phyloP scores from a whole-genome alignment of 257 asterid genomes.

The Solanum habrochaites region DNA sequence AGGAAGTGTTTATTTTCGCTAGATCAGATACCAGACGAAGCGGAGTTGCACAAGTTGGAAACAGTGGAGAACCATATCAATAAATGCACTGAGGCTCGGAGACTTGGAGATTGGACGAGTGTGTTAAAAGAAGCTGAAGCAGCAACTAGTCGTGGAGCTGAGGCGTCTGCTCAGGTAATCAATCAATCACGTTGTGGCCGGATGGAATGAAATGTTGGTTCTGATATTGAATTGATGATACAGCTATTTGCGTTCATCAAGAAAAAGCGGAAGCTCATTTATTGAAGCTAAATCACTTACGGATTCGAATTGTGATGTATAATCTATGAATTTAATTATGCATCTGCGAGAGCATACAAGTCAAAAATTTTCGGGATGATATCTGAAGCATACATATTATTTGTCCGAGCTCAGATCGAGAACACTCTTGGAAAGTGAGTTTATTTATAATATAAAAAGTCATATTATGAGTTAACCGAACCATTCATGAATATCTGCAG shows the following conservation, averaged over 20 bases:
- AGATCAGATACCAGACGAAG: no score
- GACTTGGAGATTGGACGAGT: slow-evolving; percentile 42
- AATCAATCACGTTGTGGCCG: not conserved
- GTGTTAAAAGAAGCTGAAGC: slow-evolving; percentile 53
- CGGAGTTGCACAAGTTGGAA: no score
- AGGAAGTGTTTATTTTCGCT: no score
- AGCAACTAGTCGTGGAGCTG: slow-evolving; percentile 63
- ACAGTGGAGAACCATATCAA: no score
- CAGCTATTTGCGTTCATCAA: slow-evolving; percentile 62
- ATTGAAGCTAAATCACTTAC: slow-evolving; percentile 54
- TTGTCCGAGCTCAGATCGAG: slow-evolving; percentile 44
- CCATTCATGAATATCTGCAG: slow-evolving; percentile 21
- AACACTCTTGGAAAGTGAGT: slow-evolving; percentile 57
- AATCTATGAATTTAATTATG: slow-evolving; percentile 13
- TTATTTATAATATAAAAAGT: not conserved
- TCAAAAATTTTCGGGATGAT: slow-evolving; percentile 47
- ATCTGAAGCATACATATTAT: slow-evolving; percentile 42
- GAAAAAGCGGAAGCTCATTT: slow-evolving; percentile 65
- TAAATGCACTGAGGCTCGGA: no score
- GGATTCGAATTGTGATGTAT: slow-evolving; percentile 33
- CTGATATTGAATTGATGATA: not conserved
- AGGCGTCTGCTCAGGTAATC: slow-evolving; percentile 66
- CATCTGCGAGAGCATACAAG: slow-evolving; percentile 7
- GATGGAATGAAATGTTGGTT: not conserved
- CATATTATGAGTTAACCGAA: not conserved